Evolutionary conservation across 2,329 filamentous ascomycete species (phyloP).

Genomic region (Colletotrichum cereale): DNA sequence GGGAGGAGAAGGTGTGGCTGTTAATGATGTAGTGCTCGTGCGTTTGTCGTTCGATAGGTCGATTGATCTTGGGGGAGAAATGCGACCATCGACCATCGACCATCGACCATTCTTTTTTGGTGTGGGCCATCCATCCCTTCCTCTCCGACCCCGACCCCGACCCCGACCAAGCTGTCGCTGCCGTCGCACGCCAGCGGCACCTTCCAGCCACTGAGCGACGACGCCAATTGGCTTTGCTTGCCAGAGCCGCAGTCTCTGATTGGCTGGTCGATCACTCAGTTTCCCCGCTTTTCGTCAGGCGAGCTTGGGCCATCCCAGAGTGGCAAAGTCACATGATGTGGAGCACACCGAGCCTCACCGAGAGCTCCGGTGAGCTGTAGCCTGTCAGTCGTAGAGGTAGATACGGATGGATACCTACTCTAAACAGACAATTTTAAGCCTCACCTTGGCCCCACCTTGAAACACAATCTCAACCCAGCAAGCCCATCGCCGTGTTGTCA

Average conservation of each 20-base stretch:
- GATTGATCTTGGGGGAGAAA: conserved; percentile 39
- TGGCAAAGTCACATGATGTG: conserved; percentile 39
- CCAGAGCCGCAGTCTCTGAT: neutral
- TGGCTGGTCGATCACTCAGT: conserved; percentile 17
- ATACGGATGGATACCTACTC: too few relatives aligned
- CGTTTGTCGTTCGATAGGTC: conserved; percentile 38
- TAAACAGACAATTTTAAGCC: conserved; percentile 15
- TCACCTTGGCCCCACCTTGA: conserved; percentile 34
- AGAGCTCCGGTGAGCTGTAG: conserved; percentile 17
- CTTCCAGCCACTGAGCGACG: conserved; percentile 32
- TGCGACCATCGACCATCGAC: too few relatives aligned
- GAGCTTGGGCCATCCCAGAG: conserved; percentile 19
- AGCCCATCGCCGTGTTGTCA: neutral
- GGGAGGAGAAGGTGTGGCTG: conserved; percentile 19
- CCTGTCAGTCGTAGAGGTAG: conserved; percentile 7
- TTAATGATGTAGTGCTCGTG: conserved; percentile 39
- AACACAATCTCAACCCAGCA: conserved; percentile 6
- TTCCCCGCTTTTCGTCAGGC: conserved; percentile 31
- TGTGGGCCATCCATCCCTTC: conserved; percentile 6
- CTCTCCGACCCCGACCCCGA: conserved; percentile 13
- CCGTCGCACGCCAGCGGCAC: conserved; percentile 9
- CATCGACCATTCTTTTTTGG: conserved; percentile 31
- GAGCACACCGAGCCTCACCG: conserved; percentile 39
- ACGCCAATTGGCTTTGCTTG: conserved; percentile 29
- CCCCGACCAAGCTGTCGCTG: neutral